These are phyloP conservation scores for Sisymbrium irio DNA, from an alignment of 345 rosid species.

Conservation along the genomic window DNA sequence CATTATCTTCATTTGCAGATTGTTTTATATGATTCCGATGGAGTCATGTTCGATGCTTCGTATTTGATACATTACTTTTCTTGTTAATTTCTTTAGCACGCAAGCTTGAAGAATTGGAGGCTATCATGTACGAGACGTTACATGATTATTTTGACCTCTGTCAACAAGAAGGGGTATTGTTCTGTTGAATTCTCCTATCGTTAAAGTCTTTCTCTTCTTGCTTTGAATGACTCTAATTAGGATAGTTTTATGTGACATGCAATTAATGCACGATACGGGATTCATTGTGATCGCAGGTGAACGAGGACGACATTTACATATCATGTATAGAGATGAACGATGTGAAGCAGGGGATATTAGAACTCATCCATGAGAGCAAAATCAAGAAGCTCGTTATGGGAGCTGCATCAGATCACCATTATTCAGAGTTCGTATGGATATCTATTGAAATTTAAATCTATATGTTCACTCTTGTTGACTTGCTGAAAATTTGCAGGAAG, in stretches of 20 bases:
- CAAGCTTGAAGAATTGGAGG: conserved; percentile 32
- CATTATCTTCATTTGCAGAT: not conserved
- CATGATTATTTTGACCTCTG: conserved; percentile 40
- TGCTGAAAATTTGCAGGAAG: conserved; percentile 45
- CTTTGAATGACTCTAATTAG: not conserved
- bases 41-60: not conserved
- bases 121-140: conserved; percentile 35
- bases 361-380: conserved; percentile 50
- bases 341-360: conserved; percentile 62
- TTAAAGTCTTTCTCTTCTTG: not conserved
- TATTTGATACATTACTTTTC: not conserved
- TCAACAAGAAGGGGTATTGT: conserved; percentile 37
- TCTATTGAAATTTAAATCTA: not conserved
- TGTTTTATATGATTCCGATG: not conserved
- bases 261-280: not conserved
- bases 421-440: conserved; percentile 39
- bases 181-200: conserved; percentile 1
- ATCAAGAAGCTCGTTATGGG: conserved; percentile 71
- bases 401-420: conserved; percentile 65
- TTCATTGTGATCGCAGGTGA: conserved; percentile 42
- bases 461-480: conserved; percentile 2
- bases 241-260: not conserved
- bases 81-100: conserved; percentile 11
- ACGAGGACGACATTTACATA: conserved; percentile 37
- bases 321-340: conserved; percentile 49